Evolutionary conservation across 164 flowering plant genomes (phyloP).

Genomic region (Magnolia sinica): DNA sequence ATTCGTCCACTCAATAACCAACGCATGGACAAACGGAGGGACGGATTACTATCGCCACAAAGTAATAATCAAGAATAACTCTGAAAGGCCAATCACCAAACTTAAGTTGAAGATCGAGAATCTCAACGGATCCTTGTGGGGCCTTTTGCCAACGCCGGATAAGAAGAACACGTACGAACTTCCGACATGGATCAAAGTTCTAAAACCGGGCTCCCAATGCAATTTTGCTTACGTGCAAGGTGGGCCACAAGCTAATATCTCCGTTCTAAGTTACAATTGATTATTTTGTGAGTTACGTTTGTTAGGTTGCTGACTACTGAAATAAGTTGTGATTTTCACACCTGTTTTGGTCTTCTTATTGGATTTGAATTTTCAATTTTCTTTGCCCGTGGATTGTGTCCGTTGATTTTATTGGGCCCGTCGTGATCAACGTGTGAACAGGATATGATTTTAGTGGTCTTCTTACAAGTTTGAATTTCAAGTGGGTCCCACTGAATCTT

Average conservation of each 20-base stretch:
- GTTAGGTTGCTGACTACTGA: neutral
- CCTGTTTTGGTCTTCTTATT: too few species aligned
- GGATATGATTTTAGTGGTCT: too few species aligned
- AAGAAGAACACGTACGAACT: constrained; percentile 49
- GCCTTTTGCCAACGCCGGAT: constrained; percentile 38
- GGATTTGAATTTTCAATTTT: too few species aligned
- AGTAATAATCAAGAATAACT: constrained; percentile 64
- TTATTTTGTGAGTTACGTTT: neutral
- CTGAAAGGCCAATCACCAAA: constrained; percentile 49
- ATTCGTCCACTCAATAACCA: constrained; percentile 62
- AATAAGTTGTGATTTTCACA: neutral
- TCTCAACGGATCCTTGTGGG: constrained; percentile 71
- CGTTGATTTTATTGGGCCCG: too few species aligned
- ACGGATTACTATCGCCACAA: constrained; percentile 56
- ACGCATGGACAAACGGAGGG: constrained; percentile 43
- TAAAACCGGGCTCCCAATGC: constrained; percentile 52
- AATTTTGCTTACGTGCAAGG: constrained; percentile 80
- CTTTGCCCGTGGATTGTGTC: too few species aligned
- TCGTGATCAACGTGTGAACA: too few species aligned
- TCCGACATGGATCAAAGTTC: constrained; percentile 48
- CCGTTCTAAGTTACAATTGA: constrained; percentile 47
- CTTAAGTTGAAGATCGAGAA: constrained; percentile 49
- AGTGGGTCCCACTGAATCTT: too few species aligned
- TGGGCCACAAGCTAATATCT: constrained; percentile 73
- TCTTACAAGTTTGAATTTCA: too few species aligned